A percentile compares a stretch with the other conserved stretches of the same genome.
Evolutionary conservation across 805 yeast genomes (phyloP).

Genomic region (Candida schatavii): DNA sequence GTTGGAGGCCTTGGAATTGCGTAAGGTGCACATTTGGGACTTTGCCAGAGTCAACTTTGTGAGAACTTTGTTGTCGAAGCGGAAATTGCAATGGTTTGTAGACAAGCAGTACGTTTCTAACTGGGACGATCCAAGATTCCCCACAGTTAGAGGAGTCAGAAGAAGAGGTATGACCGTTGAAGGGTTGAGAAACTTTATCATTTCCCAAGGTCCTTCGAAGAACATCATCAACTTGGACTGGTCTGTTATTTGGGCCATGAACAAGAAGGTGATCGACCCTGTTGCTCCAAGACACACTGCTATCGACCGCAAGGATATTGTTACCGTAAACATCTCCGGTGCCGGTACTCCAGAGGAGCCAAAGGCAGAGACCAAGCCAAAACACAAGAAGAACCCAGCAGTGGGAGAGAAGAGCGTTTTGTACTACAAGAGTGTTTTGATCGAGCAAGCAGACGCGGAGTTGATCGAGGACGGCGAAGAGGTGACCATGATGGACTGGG

Average conservation of each 20-base stretch:
- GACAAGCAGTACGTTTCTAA: constrained; percentile 82
- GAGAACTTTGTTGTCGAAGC: constrained; percentile 91
- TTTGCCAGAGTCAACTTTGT: constrained; percentile 96
- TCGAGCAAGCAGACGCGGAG: constrained; percentile 86
- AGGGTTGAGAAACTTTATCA: constrained; percentile 89
- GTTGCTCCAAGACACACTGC: constrained; percentile 95
- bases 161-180: constrained; percentile 99
- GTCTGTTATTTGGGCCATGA: constrained; percentile 96
- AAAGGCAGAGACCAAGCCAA: constrained; percentile 70
- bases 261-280: constrained; percentile 96
- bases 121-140: constrained; percentile 99
- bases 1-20: constrained; percentile 71
- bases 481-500: constrained; percentile 99
- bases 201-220: constrained; percentile 97
- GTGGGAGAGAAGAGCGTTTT: constrained; percentile 82
- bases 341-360: constrained; percentile 64
- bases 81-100: constrained; percentile 99
- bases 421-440: constrained; percentile 57
- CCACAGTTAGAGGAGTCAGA: constrained; percentile 98
- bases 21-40: constrained; percentile 97
- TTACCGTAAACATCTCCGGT: constrained; percentile 60
- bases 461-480: constrained; percentile 76
- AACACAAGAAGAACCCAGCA: constrained; percentile 92
- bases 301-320: constrained; percentile 60
- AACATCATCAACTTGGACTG: constrained; percentile 96